Evolutionary conservation across 345 rosid genomes (phyloP), one percentile per base, ranked within the genome.

Genomic region (Moringa oleifera): DNA sequence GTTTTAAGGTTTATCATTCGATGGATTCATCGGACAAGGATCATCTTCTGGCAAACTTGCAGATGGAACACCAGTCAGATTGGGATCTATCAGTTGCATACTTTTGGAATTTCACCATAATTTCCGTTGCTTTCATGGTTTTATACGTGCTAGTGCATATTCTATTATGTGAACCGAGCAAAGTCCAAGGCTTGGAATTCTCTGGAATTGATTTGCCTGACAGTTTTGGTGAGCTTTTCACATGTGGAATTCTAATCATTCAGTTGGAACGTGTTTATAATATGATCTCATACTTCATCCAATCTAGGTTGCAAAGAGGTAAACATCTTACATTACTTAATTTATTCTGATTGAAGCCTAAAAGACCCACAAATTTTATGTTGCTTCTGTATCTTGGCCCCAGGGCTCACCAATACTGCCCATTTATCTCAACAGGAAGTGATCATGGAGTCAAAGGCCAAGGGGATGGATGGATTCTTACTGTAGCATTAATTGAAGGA

Each of bases 391-490:
- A 2, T 41, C 47, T 33, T 11, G 5, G 47, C 9, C 13, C 47
- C 47, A 11, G 1, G 47, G 12, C 12, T 41, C 12, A 41, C 13
- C 12, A 4, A 41, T 41, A 41, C 6, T 53, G 23, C 20, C 49
- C 49, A 25, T 53, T 52, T 51, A 33, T 57, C 62, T 62, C 66
- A 65, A 67, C 77, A 89, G 98, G 95, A 45, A 73, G 79, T 59
- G 88, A 85, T 64, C 84, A 79, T 62, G 88, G 91, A 55, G 72
- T 81, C 57, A 93, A 78, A 77, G 78, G 80, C 21, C 81, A 76
- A 68, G 90, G 90, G n/a, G 82, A 80, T 50, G 98, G 98, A 61
- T 93, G 97, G 98, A 71, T 89, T 75, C 91, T 93, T 53, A 84
- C 97, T 9, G 80, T 93, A 50, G 96, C 96, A 71, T 77, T 93